Percentiles rank a stretch among this genome's conserved stretches.
Conservation (phyloP, 805 yeast genomes). For the Ogataea henricii region DNA sequence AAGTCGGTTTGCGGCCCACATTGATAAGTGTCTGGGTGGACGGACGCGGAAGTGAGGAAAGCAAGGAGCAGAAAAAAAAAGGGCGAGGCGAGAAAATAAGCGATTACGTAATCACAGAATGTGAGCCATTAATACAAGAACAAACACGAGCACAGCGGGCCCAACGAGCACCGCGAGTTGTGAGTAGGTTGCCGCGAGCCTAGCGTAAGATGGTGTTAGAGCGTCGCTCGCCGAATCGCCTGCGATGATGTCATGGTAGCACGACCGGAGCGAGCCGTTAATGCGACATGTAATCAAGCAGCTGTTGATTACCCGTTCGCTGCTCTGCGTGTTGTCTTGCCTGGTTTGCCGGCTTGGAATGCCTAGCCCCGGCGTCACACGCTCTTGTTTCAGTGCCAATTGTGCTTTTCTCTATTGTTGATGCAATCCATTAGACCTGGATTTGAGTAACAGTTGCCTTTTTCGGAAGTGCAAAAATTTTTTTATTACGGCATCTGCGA, state of each 20-base stretch:
- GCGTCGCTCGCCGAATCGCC: too few species aligned
- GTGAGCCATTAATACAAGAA: too few species aligned
- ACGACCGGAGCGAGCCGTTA: too few species aligned
- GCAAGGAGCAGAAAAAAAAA: neutral
- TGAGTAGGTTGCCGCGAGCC: too few species aligned
- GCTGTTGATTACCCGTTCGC: neutral
- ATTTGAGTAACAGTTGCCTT: neutral
- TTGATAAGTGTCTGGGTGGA: constrained; percentile 86
- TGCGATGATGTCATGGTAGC: too few species aligned
- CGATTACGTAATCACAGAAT: neutral
- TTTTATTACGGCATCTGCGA: neutral
- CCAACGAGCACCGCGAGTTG: too few species aligned
- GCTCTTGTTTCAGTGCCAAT: neutral
- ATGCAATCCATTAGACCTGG: neutral
- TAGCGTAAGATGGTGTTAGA: too few species aligned
- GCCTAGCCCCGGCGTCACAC: constrained; percentile 1
- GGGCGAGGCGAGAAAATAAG: neutral
- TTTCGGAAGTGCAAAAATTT: neutral
- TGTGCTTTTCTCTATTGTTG: constrained; percentile 3
- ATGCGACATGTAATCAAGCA: too few species aligned
- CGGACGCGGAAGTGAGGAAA: constrained; percentile 46
- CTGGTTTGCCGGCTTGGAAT: neutral
- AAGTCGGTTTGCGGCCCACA: constrained; percentile 88
- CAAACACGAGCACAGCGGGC: too few species aligned
- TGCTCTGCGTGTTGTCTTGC: neutral